Evolutionary conservation across 2,329 filamentous ascomycete species (phyloP).

Genomic region (Dryadomyces quercivorus): DNA sequence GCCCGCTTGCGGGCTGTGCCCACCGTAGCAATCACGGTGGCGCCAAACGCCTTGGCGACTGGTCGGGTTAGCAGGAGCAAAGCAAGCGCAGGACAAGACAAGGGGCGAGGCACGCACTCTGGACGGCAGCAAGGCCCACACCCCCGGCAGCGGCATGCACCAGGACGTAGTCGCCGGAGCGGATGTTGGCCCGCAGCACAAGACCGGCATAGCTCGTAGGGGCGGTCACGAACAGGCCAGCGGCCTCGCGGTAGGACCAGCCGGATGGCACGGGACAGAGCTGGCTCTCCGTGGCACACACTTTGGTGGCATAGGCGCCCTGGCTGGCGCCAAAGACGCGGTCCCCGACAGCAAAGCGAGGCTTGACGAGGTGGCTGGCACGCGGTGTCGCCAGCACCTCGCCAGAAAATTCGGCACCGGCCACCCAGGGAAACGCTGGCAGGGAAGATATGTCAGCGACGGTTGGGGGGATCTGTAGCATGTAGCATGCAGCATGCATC

Average conservation of each 20-base stretch:
- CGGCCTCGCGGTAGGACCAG: slow-evolving; percentile 76
- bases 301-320: slow-evolving; percentile 72
- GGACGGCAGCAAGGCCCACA: slow-evolving; percentile 82
- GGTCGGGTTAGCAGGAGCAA: background rate
- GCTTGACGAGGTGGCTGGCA: slow-evolving; percentile 18
- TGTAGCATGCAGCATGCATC: background rate
- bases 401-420: slow-evolving; percentile 80
- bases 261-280: slow-evolving; percentile 65
- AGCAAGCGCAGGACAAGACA: no score
- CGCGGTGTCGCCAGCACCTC: slow-evolving; percentile 56
- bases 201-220: slow-evolving; percentile 81
- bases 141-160: slow-evolving; percentile 89
- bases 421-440: slow-evolving; percentile 68
- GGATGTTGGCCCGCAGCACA: slow-evolving; percentile 64
- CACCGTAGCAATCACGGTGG: slow-evolving; percentile 86
- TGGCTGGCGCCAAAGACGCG: slow-evolving; percentile 79
- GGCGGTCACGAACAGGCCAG: slow-evolving; percentile 82
- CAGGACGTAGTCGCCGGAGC: slow-evolving; percentile 73
- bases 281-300: slow-evolving; percentile 52
- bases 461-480: background rate
- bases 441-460: background rate
- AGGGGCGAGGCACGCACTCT: slow-evolving; percentile 44
- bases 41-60: slow-evolving; percentile 82
- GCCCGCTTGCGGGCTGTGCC: slow-evolving; percentile 69
- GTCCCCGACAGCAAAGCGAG: slow-evolving; percentile 60